phyloP scores from a whole-genome alignment of 164 flowering plant genomes.

The Berberis vulgaris region DNA sequence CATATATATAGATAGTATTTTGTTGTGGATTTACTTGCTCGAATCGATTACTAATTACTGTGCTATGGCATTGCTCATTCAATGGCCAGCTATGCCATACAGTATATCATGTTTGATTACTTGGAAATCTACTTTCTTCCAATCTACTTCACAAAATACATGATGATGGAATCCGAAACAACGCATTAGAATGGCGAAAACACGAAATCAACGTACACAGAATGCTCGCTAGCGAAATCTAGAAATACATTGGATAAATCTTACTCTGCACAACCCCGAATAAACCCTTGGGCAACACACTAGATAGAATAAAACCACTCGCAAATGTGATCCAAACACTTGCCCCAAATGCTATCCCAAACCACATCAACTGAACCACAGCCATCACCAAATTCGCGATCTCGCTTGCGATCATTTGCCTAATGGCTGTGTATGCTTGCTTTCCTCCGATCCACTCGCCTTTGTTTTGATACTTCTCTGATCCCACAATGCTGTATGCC shows the following conservation, averaged over 20 bases:
- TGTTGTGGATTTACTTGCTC: too few relatives aligned
- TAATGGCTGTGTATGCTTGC: background rate
- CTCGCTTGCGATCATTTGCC: background rate
- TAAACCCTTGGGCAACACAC: slow-evolving; percentile 51
- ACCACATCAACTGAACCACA: slow-evolving; percentile 23
- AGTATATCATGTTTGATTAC: too few relatives aligned
- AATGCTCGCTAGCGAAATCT: slow-evolving; percentile 33
- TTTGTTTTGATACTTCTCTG: background rate
- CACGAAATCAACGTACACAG: slow-evolving; percentile 31
- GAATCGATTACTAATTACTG: too few relatives aligned
- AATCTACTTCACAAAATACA: too few relatives aligned
- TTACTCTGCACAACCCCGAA: slow-evolving; percentile 74
- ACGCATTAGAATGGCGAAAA: too few relatives aligned
- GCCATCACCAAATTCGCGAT: background rate
- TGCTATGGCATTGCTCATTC: too few relatives aligned
- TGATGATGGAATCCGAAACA: too few relatives aligned
- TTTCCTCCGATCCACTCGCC: background rate
- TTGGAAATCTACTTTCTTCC: too few relatives aligned
- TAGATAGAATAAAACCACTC: slow-evolving; percentile 48
- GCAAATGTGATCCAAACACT: slow-evolving; percentile 68
- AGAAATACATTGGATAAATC: slow-evolving; percentile 71
- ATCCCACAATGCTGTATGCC: background rate
- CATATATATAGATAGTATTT: too few relatives aligned
- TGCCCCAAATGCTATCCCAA: slow-evolving; percentile 50
- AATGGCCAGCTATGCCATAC: too few relatives aligned